Base-by-base conservation (phyloP, 352 stramenopile species). In the Globisporangium iwayamae region DNA sequence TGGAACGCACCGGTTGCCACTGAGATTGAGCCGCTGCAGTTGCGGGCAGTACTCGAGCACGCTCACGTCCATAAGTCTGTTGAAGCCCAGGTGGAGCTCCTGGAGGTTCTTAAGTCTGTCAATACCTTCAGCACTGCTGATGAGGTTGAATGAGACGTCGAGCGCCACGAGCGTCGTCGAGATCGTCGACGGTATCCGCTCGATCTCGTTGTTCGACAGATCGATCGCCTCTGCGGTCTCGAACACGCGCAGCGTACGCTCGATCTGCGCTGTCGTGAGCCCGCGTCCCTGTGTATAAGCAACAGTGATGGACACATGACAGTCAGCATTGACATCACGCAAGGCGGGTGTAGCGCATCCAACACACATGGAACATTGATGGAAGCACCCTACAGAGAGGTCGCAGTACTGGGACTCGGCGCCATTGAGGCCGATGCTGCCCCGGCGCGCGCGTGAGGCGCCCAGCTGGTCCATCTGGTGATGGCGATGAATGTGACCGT, bases 201-300 rank as follows among this genome's bases (percentile, higher is more conserved):
- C 80, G 20, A 91, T 80, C 55, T 90, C 81, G 32, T 91, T 91
- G 65, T 89, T 90, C 25, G 82, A 90, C 60, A 93, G 71, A 56
- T 91, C 77, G 48, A 90, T 82, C 0, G 76, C 79, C 45, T 79
- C 66, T 1, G 81, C 82, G 2, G 77, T 86, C 53, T 81, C 70
- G 39, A 91, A 91, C 13, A 93, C 79, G 13, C 79, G 79, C 8
- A 90, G 73, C 13, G 75, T 89, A 18, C 79, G 77, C 51, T 91
- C 81, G 13, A 86, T 71, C 58, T 91, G 82, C 0, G 53, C 63
- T 6, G 74, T 76, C 18, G 75, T 83, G 46, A 93, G 67, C 10
- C 72, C 73, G 53, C 83, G 81, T 1, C 80, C 77, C 83, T 91
- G 39, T 10, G n/a, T 36, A 36, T 16, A 34, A 53, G 8, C 52